Base-by-base conservation (phyloP, 805 yeast species). In the Huiozyma sinensis region DNA sequence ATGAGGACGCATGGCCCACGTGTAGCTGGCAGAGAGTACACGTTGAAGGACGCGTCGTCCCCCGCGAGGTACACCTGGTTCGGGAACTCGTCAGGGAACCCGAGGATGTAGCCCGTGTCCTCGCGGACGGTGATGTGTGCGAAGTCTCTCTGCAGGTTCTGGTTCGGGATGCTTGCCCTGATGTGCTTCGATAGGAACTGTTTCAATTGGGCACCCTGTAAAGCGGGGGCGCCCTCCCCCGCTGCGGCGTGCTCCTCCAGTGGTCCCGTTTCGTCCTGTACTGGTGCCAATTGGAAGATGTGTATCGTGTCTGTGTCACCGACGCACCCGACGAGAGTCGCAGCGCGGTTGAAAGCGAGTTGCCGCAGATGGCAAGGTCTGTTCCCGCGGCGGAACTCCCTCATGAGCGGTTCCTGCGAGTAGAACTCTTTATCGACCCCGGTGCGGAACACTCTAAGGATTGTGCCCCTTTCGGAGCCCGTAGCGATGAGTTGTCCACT, bases 251-350 rank as follows among this genome's bases (percentile, higher is more conserved):
- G 9, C 9, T 7, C 33, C 10, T 30, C 33, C 13, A 29, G 7
- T 5, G 3, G 12, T 38, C 29, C 13, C 11, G 28, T 12, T 28
- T 28, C 9, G 11, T 30, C 6, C 28, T 7, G 12, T 7, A 8
- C 36, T 31, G 72, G 77, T 1, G 79, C 78, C 43, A 87, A 60
- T 43, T 83, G 69, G 66, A 88, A 88, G 17, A 88, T 76, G 60
- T 88, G 97, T n/a, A 88, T 83, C 0, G 96, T 88, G 30, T 83
- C 94, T 10, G 95, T 82, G 33, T 87, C 77, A 35, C 90, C 81
- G 4, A 88, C 77, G 39, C 89, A 92, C n/a, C 82, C 78, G n/a
- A 89, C 67, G 44, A 81, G 69, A 1, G 70, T 68, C 39, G 82
- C 73, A 44, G 77, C 76, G 27, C 70, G 61, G 51, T 83, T 80